These are phyloP conservation scores for Poronia punctata DNA, from an alignment of 495 filamentous ascomycete species.

Conservation along the genomic window DNA sequence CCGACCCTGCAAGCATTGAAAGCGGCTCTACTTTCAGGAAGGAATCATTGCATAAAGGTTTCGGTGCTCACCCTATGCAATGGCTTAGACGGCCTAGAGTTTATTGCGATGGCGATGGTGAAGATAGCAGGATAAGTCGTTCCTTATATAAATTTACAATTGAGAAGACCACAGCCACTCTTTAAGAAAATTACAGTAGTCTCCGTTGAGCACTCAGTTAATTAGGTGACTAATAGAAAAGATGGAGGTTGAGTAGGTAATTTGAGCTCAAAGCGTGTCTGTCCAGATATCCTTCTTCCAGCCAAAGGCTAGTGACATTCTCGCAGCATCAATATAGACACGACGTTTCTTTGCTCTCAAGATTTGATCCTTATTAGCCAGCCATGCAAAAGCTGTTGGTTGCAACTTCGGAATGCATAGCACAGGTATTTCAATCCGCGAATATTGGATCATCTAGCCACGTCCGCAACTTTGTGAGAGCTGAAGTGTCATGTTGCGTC, in stretches of 20 bases:
- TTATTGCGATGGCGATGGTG: background rate
- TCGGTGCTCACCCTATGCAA: too few relatives aligned
- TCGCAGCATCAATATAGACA: too few relatives aligned
- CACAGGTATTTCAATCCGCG: conserved; percentile 5
- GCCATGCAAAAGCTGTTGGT: background rate
- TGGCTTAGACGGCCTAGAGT: background rate
- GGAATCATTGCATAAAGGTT: too few relatives aligned
- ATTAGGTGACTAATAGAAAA: too few relatives aligned
- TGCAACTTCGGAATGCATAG: background rate
- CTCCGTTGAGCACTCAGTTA: background rate
- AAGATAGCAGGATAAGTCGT: conserved; percentile 2
- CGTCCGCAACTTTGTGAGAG: conserved; percentile 18
- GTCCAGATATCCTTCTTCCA: too few relatives aligned
- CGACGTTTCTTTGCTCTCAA: background rate
- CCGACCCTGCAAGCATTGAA: conserved; percentile 1
- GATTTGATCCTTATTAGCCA: background rate
- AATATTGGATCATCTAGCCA: conserved; percentile 19
- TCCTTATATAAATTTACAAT: background rate
- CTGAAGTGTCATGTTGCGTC: conserved; percentile 25
- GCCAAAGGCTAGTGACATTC: too few relatives aligned
- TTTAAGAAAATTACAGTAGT: background rate
- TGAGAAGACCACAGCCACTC: conserved; percentile 1
- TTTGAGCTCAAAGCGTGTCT: too few relatives aligned
- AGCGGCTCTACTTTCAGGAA: background rate
- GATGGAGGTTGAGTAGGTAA: too few relatives aligned